Evolutionary conservation across 331 rosid species (phyloP).

Genomic region (Dryas integrifolia): DNA sequence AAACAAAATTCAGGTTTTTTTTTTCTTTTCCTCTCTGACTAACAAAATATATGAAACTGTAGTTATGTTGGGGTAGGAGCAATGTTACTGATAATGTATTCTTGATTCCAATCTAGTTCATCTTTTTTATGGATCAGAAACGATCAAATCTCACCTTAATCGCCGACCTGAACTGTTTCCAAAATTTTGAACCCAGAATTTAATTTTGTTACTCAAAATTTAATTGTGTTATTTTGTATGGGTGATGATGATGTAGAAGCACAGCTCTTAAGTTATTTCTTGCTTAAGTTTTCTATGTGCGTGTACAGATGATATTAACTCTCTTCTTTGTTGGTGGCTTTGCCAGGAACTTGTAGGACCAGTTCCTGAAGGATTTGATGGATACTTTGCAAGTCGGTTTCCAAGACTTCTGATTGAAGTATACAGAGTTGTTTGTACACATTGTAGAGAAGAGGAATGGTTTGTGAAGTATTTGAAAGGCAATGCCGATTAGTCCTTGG

Average conservation of each 20-base stretch:
- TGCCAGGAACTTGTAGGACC: slow-evolving; percentile 68
- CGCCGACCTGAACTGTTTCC: neutral
- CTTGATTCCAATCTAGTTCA: too few species aligned
- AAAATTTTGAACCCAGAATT: neutral
- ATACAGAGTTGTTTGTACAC: slow-evolving; percentile 32
- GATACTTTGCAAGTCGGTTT: slow-evolving; percentile 55
- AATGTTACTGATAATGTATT: too few species aligned
- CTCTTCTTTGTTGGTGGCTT: slow-evolving; percentile 6
- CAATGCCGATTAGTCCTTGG: slow-evolving; percentile 18
- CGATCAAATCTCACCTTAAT: neutral
- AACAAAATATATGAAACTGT: neutral
- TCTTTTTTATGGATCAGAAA: neutral
- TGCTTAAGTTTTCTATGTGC: neutral
- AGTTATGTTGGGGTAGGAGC: neutral
- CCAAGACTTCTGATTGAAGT: slow-evolving; percentile 49
- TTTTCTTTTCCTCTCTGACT: neutral
- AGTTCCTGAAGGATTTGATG: slow-evolving; percentile 59
- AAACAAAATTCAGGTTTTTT: slow-evolving; percentile 67
- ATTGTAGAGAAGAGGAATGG: slow-evolving; percentile 42
- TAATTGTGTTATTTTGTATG: neutral
- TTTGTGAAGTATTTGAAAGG: slow-evolving; percentile 33
- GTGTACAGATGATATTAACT: neutral
- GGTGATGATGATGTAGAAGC: neutral
- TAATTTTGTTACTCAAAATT: neutral
- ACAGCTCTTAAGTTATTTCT: neutral